Conservation (phyloP, 2,329 filamentous ascomycete genomes). For the Verticillium nonalfalfae region DNA sequence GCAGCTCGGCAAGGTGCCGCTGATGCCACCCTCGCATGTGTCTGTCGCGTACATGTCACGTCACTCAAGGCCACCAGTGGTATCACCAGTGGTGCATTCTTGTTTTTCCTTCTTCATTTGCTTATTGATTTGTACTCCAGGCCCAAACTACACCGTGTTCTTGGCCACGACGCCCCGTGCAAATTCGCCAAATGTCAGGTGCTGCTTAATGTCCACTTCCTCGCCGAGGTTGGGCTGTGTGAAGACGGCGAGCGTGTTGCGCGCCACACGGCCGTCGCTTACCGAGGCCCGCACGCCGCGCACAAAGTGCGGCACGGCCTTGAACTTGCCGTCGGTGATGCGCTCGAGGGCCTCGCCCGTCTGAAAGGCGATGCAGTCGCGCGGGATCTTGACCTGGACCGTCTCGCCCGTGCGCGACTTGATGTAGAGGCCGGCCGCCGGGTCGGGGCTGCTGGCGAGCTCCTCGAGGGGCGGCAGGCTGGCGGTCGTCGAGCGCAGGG, state of each 20-base stretch:
- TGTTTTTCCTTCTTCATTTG: too few species aligned
- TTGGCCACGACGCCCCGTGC: slow-evolving; percentile 55
- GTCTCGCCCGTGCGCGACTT: slow-evolving; percentile 74
- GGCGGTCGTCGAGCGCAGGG: slow-evolving; percentile 11
- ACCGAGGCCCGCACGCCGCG: slow-evolving; percentile 59
- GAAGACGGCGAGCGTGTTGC: slow-evolving; percentile 92
- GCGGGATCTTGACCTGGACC: slow-evolving; percentile 88
- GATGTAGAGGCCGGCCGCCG: slow-evolving; percentile 87
- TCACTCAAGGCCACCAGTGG: not conserved
- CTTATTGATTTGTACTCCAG: not conserved
- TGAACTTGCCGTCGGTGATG: slow-evolving; percentile 87
- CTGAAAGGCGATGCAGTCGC: slow-evolving; percentile 91
- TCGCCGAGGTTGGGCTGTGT: slow-evolving; percentile 91
- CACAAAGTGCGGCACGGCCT: slow-evolving; percentile 94
- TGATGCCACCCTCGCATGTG: not conserved
- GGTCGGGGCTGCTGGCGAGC: slow-evolving; percentile 70
- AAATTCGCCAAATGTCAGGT: slow-evolving; percentile 70
- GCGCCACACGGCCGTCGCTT: slow-evolving; percentile 50
- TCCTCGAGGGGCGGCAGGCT: slow-evolving; percentile 55
- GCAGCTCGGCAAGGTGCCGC: not conserved
- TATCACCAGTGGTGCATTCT: too few species aligned
- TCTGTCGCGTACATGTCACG: not conserved
- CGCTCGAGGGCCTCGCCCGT: slow-evolving; percentile 87
- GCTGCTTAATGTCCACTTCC: slow-evolving; percentile 62
- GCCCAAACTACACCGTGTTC: slow-evolving; percentile 41